A percentile compares a stretch with the other conserved stretches of the same genome.
Conservation (phyloP, 768 basidiomycete species). For the Grammothele lineata region DNA sequence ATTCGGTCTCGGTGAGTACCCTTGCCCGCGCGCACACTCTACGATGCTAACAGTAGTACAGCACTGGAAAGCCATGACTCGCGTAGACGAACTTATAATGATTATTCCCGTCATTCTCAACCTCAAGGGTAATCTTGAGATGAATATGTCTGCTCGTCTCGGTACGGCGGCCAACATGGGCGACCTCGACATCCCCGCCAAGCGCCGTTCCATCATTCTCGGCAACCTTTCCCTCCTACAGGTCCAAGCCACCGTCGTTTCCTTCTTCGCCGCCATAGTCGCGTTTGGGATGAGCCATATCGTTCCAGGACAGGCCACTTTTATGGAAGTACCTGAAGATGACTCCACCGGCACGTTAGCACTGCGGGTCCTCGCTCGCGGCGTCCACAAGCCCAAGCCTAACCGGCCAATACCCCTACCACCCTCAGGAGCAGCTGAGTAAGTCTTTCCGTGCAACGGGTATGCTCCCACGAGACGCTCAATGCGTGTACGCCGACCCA, state of each 20-base stretch:
- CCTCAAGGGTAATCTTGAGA: slow-evolving; percentile 97
- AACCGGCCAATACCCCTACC: slow-evolving; percentile 8
- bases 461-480: neutral
- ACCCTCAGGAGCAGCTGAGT: slow-evolving; percentile 32
- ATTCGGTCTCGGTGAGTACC: slow-evolving; percentile 69
- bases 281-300: slow-evolving; percentile 68
- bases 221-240: slow-evolving; percentile 88
- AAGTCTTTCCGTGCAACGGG: slow-evolving; percentile 6
- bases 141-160: slow-evolving; percentile 96
- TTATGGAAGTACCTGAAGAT: slow-evolving; percentile 13
- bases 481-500: slow-evolving; percentile 4
- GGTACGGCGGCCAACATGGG: slow-evolving; percentile 94
- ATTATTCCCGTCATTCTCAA: slow-evolving; percentile 93
- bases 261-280: slow-evolving; percentile 78
- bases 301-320: slow-evolving; percentile 36
- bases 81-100: slow-evolving; percentile 94
- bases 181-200: slow-evolving; percentile 70
- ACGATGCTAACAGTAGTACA: slow-evolving; percentile 26
- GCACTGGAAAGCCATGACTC: slow-evolving; percentile 86
- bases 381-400: slow-evolving; percentile 13
- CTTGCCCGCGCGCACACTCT: neutral
- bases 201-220: slow-evolving; percentile 60
- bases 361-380: neutral
- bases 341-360: neutral
- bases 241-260: slow-evolving; percentile 89